These are phyloP conservation scores for Vigna mungo DNA, from an alignment of 306 rosid genomes.

Conservation along the genomic window DNA sequence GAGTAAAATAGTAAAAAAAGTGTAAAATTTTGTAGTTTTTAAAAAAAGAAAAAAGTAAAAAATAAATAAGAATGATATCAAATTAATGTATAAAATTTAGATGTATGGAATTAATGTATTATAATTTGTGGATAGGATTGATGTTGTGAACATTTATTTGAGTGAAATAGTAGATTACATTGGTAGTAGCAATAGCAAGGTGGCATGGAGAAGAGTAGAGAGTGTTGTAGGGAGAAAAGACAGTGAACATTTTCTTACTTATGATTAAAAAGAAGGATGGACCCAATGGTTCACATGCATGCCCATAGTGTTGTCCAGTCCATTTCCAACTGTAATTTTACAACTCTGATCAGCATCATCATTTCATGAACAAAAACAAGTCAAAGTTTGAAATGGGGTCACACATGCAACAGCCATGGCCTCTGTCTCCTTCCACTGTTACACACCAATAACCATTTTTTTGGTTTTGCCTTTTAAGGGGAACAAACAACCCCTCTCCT, in stretches of 20 bases:
- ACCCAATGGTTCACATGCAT: slow-evolving; percentile 77
- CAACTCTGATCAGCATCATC: not conserved
- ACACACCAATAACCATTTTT: slow-evolving; percentile 19
- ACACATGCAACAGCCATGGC: slow-evolving; percentile 12
- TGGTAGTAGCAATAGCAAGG: no score
- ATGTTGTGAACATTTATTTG: no score
- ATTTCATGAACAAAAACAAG: slow-evolving; percentile 18
- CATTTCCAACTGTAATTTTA: slow-evolving; percentile 62
- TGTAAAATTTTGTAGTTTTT: no score
- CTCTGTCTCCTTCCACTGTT: slow-evolving; percentile 19
- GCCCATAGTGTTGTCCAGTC: slow-evolving; percentile 63
- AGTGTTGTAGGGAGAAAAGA: no score
- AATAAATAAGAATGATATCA: no score
- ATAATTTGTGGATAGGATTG: no score
- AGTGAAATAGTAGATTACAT: no score
- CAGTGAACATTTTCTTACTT: not conserved
- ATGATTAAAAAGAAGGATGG: slow-evolving; percentile 44
- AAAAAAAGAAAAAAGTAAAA: no score
- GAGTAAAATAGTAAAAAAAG: no score
- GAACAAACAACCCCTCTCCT: not conserved
- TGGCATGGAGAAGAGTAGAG: no score
- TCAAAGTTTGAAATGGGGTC: slow-evolving; percentile 43
- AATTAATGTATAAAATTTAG: no score
- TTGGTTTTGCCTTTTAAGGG: slow-evolving; percentile 38
- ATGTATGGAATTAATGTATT: no score